Base-by-base conservation (phyloP, 768 basidiomycete genomes). In the Termitomyces sp. region DNA sequence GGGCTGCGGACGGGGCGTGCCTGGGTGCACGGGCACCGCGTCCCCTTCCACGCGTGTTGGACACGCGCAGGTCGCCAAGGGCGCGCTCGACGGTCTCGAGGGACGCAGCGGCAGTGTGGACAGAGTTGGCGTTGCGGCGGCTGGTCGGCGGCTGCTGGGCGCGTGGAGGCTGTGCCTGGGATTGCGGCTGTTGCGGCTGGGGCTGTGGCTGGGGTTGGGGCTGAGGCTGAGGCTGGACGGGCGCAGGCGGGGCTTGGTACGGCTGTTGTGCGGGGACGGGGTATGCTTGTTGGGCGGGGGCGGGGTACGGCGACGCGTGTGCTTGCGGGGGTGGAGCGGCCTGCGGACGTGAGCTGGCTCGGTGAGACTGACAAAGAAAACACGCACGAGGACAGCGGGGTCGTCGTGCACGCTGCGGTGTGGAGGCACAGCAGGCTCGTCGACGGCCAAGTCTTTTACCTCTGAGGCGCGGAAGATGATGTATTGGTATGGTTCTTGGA, bases 381-480 rank as follows among this genome's bases (percentile, higher is more conserved):
- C 33, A 54, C 60, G 57, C 55, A 57, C 89, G 49, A 93, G 77
- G 16, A 93, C 88, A 7, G 91, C 91, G 6, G 91, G 92, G 70
- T 93, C 91, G 66, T 91, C 88, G 58, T 88, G 87, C 16, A 92
- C 85, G 64, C 81, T 90, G 51, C 84, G 78, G 37, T 78, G 70
- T 8, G 75, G 73, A 3, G 45, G 54, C 3, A 22, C 46, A 13
- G 79, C 74, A 31, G 81, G 79, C 58, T 91, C 87, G 64, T 94
- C 91, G 15, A 94, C 90, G 28, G 88, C 80, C n/a, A 93, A 79
- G 67, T 94, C 91, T 66, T 93, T 92, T 60, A 93, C 91, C 71
- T 94, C 90, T 3, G 89, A 89, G 7, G 91, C 91, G 53, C 90
- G 89, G 74, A 94, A 94, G 62, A 94, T 90, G 72, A 94, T 93